Base-by-base conservation (phyloP, 306 rosid species). In the Hippophae gyantsensis region DNA sequence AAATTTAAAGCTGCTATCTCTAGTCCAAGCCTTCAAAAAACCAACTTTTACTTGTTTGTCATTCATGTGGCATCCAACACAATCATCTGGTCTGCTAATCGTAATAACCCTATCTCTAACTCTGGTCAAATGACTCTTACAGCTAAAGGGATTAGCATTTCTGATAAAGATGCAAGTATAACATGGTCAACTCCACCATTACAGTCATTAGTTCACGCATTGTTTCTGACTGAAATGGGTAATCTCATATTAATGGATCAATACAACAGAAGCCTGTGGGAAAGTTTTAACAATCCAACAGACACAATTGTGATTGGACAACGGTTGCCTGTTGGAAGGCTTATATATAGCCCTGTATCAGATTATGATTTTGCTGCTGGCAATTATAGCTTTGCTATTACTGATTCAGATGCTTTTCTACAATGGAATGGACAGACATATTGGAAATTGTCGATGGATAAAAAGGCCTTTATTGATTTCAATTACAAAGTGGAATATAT, bases 291-390 rank as follows among this genome's bases (percentile, higher is more conserved):
- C 5, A 3, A 83, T 70, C 95, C 98, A 46, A 90, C 96, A 0
- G 98, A 90, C 70, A 85, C 95, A n/a, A 67, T 85, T 70, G 96
- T 90, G 46, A 66, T 76, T 13, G 95, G 96, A 57, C 98, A 90
- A 42, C 62, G 18, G 18, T 71, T 90, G 56, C 75, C 77, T 5
- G 81, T 67, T 14, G 89, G 95, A 49, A 44, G 74, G 52, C 68
- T 49, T 56, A 72, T 90, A 69, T 73, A 84, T 43, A 69, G 81
- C 62, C 52, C 80, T 42, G 67, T 13, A 42, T 78, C 90, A 1
- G 65, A 55, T 57, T 69, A 82, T 8, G 63, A 82, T 72, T 68
- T 83, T 62, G 85, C 98, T 38, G 63, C 63, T 38, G 83, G 92
- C 48, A 74, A 72, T 64, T 85, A 79, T 77, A 80, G 49, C 43